Evolutionary conservation across 2,329 filamentous ascomycete species (phyloP).

Genomic region (Tolypocladium endophyticum): DNA sequence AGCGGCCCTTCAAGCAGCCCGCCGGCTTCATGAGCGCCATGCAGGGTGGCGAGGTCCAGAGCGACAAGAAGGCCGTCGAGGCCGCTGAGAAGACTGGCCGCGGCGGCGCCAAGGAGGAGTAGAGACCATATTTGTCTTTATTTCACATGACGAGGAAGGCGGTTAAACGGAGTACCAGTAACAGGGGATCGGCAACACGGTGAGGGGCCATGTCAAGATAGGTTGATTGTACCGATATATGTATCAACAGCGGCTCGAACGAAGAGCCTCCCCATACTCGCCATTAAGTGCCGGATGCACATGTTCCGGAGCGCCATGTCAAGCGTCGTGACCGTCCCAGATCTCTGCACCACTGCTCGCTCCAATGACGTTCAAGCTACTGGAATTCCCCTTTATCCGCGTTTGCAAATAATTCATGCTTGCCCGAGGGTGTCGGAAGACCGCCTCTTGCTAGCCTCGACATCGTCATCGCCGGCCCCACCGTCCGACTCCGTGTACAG

Average conservation of each 20-base stretch:
- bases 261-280: no score
- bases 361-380: not conserved
- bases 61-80: constrained; percentile 84
- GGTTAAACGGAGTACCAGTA: not conserved
- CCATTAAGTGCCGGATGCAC: not conserved
- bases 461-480: not conserved
- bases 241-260: not conserved
- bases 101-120: constrained; percentile 64
- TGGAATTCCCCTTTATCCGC: not conserved
- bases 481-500: not conserved
- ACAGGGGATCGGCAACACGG: not conserved
- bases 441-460: not conserved
- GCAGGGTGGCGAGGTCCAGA: constrained; percentile 66
- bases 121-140: constrained; percentile 13
- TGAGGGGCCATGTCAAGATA: not conserved
- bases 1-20: constrained; percentile 86
- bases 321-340: no score
- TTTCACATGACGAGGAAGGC: not conserved
- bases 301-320: not conserved
- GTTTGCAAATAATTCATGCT: not conserved
- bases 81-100: constrained; percentile 65
- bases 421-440: not conserved
- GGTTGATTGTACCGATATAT: not conserved
- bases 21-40: constrained; percentile 75
- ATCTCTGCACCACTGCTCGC: not conserved